These are phyloP conservation scores for Fraxinus anomala DNA, from an alignment of 257 asterid genomes.

Conservation along the genomic window DNA sequence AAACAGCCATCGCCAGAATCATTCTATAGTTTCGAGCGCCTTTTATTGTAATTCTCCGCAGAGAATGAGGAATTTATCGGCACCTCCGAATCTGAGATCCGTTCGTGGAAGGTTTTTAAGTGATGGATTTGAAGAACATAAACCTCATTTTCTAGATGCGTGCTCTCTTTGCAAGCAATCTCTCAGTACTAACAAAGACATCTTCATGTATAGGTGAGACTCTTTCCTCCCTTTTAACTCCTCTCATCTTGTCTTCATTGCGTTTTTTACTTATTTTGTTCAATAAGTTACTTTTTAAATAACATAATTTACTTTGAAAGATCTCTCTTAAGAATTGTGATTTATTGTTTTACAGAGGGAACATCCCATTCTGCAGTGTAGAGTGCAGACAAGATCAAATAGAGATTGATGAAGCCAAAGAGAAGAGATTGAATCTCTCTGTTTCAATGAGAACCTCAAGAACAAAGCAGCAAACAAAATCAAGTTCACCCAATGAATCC, in stretches of 20 bases:
- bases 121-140: constrained; percentile 31
- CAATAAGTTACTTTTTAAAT: no score
- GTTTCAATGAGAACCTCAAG: constrained; percentile 40
- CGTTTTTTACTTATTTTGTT: no score
- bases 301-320: no score
- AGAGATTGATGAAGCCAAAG: constrained; percentile 44
- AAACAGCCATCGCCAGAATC: constrained; percentile 14
- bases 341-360: constrained; percentile 36
- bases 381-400: constrained; percentile 57
- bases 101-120: constrained; percentile 18
- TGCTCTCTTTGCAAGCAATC: constrained; percentile 46
- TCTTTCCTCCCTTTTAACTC: not conserved
- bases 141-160: constrained; percentile 46
- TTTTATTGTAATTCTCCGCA: constrained; percentile 24
- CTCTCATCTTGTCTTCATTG: not conserved
- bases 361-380: constrained; percentile 52
- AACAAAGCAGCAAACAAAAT: constrained; percentile 26
- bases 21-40: constrained; percentile 32
- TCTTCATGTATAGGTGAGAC: constrained; percentile 53
- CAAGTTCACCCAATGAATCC: not conserved
- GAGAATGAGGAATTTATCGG: constrained; percentile 8
- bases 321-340: not conserved
- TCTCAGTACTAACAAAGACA: constrained; percentile 41
- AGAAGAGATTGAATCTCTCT: constrained; percentile 39
- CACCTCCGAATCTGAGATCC: constrained; percentile 24